These are phyloP conservation scores for Boletus rufocinnamomeus DNA, from an alignment of 768 basidiomycete genomes.

Conservation along the genomic window DNA sequence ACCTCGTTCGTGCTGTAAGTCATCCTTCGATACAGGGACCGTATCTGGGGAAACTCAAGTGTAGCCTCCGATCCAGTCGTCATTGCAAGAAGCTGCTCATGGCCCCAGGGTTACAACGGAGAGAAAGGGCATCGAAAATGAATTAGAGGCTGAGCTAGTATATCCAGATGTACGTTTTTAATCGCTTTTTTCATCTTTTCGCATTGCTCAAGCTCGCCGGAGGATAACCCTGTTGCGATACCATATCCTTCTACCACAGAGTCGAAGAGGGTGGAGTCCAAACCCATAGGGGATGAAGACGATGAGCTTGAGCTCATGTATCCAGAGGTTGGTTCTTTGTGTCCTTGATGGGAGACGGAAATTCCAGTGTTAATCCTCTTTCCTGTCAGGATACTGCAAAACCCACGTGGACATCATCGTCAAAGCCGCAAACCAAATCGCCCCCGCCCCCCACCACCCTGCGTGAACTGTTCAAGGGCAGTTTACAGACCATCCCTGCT, in stretches of 20 bases:
- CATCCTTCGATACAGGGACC: neutral
- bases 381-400: slow-evolving; percentile 13
- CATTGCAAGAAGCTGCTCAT: neutral
- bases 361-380: neutral
- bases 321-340: slow-evolving; percentile 12
- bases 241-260: neutral
- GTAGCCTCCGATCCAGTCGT: neutral
- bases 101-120: neutral
- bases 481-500: slow-evolving; percentile 7
- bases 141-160: slow-evolving; percentile 15
- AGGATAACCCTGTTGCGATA: slow-evolving; percentile 5
- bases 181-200: neutral
- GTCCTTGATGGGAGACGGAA: neutral
- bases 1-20: slow-evolving; percentile 3
- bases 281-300: slow-evolving; percentile 1
- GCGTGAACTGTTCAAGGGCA: slow-evolving; percentile 1
- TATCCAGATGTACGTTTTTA: slow-evolving; percentile 27
- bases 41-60: neutral
- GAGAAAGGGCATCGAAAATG: neutral
- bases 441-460: neutral
- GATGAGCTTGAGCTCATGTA: slow-evolving; percentile 20
- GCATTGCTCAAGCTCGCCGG: slow-evolving; percentile 1
- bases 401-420: neutral
- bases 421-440: neutral
- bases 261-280: neutral